These are phyloP conservation scores for Linum trigynum DNA, from an alignment of 345 rosid genomes.

Conservation along the genomic window DNA sequence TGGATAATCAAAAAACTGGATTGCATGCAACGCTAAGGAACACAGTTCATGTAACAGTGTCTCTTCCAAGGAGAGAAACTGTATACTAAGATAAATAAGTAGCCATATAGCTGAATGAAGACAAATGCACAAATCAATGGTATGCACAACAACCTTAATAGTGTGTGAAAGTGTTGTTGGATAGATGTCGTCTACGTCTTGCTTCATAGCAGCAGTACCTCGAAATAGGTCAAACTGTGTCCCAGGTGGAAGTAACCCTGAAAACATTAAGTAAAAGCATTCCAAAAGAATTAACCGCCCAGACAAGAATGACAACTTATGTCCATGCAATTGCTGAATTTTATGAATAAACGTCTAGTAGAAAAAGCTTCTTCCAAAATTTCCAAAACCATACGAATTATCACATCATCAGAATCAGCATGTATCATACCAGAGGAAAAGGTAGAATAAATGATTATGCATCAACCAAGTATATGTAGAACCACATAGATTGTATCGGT, in stretches of 20 bases:
- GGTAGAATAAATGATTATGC: neutral
- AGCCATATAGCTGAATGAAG: neutral
- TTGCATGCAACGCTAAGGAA: neutral
- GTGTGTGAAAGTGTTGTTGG: slow-evolving; percentile 73
- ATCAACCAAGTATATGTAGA: neutral
- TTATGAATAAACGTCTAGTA: neutral
- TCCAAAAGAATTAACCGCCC: neutral
- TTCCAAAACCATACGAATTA: neutral
- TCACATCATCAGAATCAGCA: neutral
- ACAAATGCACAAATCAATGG: neutral
- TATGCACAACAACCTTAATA: slow-evolving; percentile 46
- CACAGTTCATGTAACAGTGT: neutral
- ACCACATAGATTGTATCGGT: neutral
- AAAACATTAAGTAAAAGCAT: slow-evolving; percentile 11
- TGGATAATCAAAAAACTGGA: neutral
- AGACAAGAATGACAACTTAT: neutral
- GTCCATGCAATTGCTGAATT: neutral
- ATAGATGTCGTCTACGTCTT: slow-evolving; percentile 87
- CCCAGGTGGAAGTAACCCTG: slow-evolving; percentile 96
- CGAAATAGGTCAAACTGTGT: slow-evolving; percentile 94
- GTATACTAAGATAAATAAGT: too few relatives aligned
- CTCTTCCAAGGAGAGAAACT: neutral
- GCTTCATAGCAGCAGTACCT: slow-evolving; percentile 97
- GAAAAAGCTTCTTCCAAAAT: neutral
- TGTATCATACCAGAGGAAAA: neutral